These are phyloP conservation scores for Collariella sp. DNA, from an alignment of 495 filamentous ascomycete genomes.

Conservation along the genomic window DNA sequence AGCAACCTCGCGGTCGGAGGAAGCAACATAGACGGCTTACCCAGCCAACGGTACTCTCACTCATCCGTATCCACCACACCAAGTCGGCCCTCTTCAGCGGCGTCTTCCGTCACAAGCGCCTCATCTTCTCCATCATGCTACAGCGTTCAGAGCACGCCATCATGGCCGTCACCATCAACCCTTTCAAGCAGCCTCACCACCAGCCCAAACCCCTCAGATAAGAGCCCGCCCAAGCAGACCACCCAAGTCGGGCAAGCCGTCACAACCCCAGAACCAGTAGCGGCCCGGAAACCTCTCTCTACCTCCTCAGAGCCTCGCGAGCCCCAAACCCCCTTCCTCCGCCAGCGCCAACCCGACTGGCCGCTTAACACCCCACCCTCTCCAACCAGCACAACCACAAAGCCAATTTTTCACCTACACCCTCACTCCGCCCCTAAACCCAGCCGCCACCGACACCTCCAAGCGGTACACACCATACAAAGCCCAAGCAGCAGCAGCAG, in stretches of 20 bases:
- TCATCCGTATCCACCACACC: not conserved
- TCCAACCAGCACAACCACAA: not conserved
- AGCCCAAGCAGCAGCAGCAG: not conserved
- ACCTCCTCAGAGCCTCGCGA: not conserved
- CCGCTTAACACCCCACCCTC: not conserved
- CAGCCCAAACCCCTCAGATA: not conserved
- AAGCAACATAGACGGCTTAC: not conserved
- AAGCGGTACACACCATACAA: not conserved
- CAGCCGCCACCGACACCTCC: no score
- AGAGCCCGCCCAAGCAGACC: not conserved
- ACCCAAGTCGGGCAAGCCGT: not conserved
- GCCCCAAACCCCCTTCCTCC: conserved; percentile 4
- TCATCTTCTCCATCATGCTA: conserved; percentile 3
- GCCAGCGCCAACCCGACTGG: not conserved
- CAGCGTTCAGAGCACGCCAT: conserved; percentile 3
- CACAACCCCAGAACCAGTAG: not conserved
- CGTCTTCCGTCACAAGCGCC: not conserved
- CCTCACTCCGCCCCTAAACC: not conserved
- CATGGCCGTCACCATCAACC: not conserved
- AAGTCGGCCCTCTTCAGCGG: conserved; percentile 4
- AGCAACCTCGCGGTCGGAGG: not conserved
- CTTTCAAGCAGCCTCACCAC: not conserved
- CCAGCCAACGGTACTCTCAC: not conserved
- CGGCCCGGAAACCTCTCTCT: not conserved
- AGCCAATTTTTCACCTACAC: not conserved